Evolutionary conservation across 2,329 filamentous ascomycete species (phyloP), one percentile per base, ranked within the genome.

Genomic region (Talaromyces sp.): DNA sequence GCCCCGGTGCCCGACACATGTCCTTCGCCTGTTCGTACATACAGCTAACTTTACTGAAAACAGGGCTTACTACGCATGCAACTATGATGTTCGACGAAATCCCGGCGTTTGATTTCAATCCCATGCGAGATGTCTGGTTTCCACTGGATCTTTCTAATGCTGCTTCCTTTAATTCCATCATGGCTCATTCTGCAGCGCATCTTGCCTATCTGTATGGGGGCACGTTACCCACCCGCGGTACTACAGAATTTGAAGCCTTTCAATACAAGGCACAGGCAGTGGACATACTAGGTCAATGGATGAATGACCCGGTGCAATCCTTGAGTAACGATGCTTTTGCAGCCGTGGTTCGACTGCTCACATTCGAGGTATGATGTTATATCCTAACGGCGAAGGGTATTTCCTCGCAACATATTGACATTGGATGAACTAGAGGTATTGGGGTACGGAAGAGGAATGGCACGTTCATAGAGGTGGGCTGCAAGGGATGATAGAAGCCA

Each of bases 171-270:
- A 78, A 79, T 47, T 73, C 72, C 19, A 74, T 79, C 47, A 78
- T 80, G 76, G 77, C 78, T 0, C 78, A 80, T 63, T 75, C 78
- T 1, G 78, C 78, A 1, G 76, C 77, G 0, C 78, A 80, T 56
- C 65, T 79, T 1, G 71, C 75, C 39, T 71, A 76, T 3, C 70
- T 78, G 62, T 74, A 77, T 27, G 73, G 72, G 0, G 70, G 72
- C 0, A 68, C 62, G 8, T 63, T 67, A 5, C 74, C 73, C 1
- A 67, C 31, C 43, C 62, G 43, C 27, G 62, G 62, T n/a, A 64
- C 54, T 4, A 54, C 43, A 39, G 52, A 47, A 7, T 41, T 43
- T 16, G 54, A 64, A 24, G 62, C 45, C n/a, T 54, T 64, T n/a
- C 41, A 64, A 22, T 64, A 64, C 45, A 64, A 64, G 35, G 24